phyloP scores from a whole-genome alignment of 805 yeast species.

The Yamadazyma sp. region DNA sequence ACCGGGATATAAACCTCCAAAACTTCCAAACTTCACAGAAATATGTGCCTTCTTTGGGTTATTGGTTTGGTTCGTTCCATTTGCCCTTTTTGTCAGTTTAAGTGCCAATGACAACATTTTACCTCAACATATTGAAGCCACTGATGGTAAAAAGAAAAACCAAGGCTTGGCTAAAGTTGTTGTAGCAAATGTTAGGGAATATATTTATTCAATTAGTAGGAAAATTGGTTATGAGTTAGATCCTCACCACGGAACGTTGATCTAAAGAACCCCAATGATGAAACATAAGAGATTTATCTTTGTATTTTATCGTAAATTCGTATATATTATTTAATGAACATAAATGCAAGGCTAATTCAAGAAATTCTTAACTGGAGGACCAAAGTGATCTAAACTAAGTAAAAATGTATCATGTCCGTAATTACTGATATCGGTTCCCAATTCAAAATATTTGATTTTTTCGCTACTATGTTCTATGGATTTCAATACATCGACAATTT shows the following conservation, averaged over 20 bases:
- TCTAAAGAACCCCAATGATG: constrained; percentile 16
- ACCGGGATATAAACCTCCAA: constrained; percentile 59
- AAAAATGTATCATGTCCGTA: constrained; percentile 93
- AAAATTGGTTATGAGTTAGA: constrained; percentile 66
- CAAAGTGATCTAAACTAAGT: constrained; percentile 74
- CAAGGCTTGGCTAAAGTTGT: constrained; percentile 66
- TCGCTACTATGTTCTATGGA: constrained; percentile 30
- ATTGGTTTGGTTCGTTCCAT: constrained; percentile 92
- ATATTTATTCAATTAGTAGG: constrained; percentile 44
- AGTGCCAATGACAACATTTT: constrained; percentile 89
- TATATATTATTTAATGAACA: background rate
- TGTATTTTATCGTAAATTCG: too few relatives aligned
- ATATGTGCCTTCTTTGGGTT: constrained; percentile 94
- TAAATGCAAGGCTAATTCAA: constrained; percentile 21
- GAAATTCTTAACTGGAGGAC: constrained; percentile 68
- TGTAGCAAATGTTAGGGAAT: constrained; percentile 51
- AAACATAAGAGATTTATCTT: background rate
- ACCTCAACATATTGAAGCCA: constrained; percentile 50
- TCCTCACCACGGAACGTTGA: constrained; percentile 50
- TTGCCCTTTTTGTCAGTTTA: constrained; percentile 83
- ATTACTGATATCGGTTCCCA: constrained; percentile 71
- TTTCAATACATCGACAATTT: constrained; percentile 61
- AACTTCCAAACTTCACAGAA: constrained; percentile 79
- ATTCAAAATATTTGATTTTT: constrained; percentile 54
- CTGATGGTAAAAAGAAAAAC: constrained; percentile 27